Evolutionary conservation across 73 alveolate genomes (phyloP).

Genomic region (Paramecium pentaurelia): DNA sequence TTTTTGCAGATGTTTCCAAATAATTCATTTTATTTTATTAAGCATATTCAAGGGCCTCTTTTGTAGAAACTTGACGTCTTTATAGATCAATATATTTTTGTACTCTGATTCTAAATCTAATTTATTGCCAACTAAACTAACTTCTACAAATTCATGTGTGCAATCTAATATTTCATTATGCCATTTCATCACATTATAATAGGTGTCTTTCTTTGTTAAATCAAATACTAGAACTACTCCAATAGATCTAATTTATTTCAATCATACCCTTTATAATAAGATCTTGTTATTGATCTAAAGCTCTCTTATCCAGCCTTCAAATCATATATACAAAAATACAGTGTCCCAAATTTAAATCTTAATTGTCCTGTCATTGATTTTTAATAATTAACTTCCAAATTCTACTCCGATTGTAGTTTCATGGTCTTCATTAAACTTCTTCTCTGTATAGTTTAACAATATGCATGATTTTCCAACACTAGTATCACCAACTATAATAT

Average conservation of each 20-base stretch:
- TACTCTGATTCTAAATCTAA: slow-evolving; percentile 57
- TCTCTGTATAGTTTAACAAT: slow-evolving; percentile 73
- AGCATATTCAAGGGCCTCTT: slow-evolving; percentile 66
- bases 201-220: slow-evolving; percentile 58
- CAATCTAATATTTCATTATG: slow-evolving; percentile 54
- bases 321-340: slow-evolving; percentile 20
- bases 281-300: slow-evolving; percentile 59
- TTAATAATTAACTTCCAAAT: slow-evolving; percentile 71
- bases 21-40: slow-evolving; percentile 63
- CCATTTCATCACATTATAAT: slow-evolving; percentile 62
- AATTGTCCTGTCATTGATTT: slow-evolving; percentile 63
- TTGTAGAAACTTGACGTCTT: slow-evolving; percentile 13
- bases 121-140: slow-evolving; percentile 68
- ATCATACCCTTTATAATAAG: slow-evolving; percentile 56
- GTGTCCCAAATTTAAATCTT: slow-evolving; percentile 89
- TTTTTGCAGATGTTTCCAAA: slow-evolving; percentile 80
- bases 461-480: slow-evolving; percentile 81
- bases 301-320: slow-evolving; percentile 58
- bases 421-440: slow-evolving; percentile 75
- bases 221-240: slow-evolving; percentile 63
- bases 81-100: not conserved
- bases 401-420: slow-evolving; percentile 85
- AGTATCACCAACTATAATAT: slow-evolving; percentile 58
- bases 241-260: not conserved
- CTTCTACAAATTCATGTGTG: slow-evolving; percentile 49